phyloP scores from a whole-genome alignment of 2,329 filamentous ascomycete species.

The Pseudodiploospora longispora region DNA sequence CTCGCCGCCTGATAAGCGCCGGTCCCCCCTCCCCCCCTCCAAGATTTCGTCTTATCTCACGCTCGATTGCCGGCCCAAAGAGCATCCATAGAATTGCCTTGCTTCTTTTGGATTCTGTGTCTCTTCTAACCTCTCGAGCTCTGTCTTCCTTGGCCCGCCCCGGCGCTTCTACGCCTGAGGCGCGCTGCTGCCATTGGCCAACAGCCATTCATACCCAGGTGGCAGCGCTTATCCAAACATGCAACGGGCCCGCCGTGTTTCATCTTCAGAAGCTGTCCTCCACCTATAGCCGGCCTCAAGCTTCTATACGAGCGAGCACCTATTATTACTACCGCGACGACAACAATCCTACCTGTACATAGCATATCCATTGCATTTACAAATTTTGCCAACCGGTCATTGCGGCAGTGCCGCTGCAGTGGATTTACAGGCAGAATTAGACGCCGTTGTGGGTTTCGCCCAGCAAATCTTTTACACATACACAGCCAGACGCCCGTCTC shows the following conservation, averaged over 20 bases:
- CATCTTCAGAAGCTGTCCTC: conserved; percentile 6
- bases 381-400: background rate
- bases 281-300: background rate
- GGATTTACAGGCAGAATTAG: background rate
- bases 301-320: background rate
- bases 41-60: no score
- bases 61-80: no score
- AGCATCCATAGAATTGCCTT: background rate
- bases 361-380: background rate
- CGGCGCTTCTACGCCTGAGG: conserved; percentile 9
- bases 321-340: background rate
- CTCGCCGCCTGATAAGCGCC: no score
- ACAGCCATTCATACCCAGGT: conserved; percentile 4
- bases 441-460: no score
- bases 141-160: background rate
- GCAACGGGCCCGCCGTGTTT: conserved; percentile 9
- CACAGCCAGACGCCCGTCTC: background rate
- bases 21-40: no score
- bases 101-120: background rate
- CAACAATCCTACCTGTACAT: background rate
- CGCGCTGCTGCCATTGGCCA: conserved; percentile 5
- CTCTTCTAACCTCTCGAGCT: background rate
- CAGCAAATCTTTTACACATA: no score
- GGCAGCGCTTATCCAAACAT: conserved; percentile 11
- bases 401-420: background rate